Evolutionary conservation across 495 filamentous ascomycete species (phyloP).

Genomic region (Hypomontagnella monticulosa): DNA sequence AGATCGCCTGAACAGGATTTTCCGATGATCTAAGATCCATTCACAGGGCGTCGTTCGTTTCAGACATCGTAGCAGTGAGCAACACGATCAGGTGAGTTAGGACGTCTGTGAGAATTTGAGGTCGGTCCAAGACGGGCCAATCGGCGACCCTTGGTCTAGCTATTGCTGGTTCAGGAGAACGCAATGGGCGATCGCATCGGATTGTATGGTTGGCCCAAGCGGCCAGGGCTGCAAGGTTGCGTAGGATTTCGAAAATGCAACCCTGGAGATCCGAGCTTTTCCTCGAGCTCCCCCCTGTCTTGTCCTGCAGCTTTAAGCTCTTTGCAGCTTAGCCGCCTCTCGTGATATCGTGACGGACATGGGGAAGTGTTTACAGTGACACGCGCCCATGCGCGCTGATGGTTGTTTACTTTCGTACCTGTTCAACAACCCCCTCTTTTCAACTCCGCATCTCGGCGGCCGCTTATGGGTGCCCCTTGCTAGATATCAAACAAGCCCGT

Average conservation of each 20-base stretch:
- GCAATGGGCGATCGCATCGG: slow-evolving; percentile 33
- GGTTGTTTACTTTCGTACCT: slow-evolving; percentile 41
- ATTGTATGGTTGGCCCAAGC: slow-evolving; percentile 5
- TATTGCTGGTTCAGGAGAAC: slow-evolving; percentile 28
- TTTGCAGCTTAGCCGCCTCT: slow-evolving; percentile 36
- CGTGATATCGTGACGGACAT: slow-evolving; percentile 40
- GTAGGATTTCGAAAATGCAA: slow-evolving; percentile 38
- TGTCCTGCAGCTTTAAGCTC: slow-evolving; percentile 25
- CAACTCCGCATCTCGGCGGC: slow-evolving; percentile 39
- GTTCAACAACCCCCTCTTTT: slow-evolving; percentile 35
- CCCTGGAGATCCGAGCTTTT: slow-evolving; percentile 36
- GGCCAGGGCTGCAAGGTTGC: slow-evolving; percentile 18
- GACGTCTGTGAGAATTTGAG: slow-evolving; percentile 35
- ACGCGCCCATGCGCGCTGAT: slow-evolving; percentile 37
- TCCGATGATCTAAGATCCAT: slow-evolving; percentile 36
- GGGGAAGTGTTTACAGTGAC: slow-evolving; percentile 38
- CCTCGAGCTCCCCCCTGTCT: slow-evolving; percentile 12
- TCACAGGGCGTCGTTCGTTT: slow-evolving; percentile 36
- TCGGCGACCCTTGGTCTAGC: slow-evolving; percentile 28
- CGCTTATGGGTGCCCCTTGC: slow-evolving; percentile 29
- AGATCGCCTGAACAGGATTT: slow-evolving; percentile 29
- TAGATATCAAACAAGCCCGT: slow-evolving; percentile 38
- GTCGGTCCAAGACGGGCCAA: slow-evolving; percentile 31
- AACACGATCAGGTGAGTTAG: slow-evolving; percentile 35
- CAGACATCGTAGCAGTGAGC: slow-evolving; percentile 23